Evolutionary conservation across 805 yeast genomes (phyloP).

Genomic region (Candida ovalis): DNA sequence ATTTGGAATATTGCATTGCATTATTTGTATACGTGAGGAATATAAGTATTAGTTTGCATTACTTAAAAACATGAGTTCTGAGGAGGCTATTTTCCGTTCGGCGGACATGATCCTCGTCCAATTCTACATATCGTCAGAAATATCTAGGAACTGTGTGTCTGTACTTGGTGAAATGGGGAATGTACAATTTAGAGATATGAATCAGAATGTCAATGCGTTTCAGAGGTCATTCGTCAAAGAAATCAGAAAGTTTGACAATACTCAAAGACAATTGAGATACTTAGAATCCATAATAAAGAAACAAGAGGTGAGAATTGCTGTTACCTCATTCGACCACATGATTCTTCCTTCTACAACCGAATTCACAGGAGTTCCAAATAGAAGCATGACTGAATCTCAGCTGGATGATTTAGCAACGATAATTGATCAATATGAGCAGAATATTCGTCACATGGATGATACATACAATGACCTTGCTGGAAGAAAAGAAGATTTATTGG

Average conservation of each 20-base stretch:
- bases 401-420: constrained; percentile 67
- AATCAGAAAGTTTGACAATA: constrained; percentile 75
- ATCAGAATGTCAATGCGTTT: constrained; percentile 73
- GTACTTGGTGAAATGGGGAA: constrained; percentile 82
- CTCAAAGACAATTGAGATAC: constrained; percentile 77
- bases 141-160: constrained; percentile 80
- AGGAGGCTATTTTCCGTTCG: constrained; percentile 41
- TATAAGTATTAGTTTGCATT: neutral
- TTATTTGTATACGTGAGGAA: neutral
- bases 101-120: constrained; percentile 97
- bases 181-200: constrained; percentile 87
- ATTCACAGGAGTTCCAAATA: constrained; percentile 4
- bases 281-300: constrained; percentile 47
- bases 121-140: constrained; percentile 86
- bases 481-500: constrained; percentile 58
- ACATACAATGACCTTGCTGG: constrained; percentile 59
- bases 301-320: constrained; percentile 37
- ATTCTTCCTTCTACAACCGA: constrained; percentile 16
- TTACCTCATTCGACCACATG: constrained; percentile 25
- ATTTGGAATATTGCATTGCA: neutral
- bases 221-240: constrained; percentile 91
- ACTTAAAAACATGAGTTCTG: constrained; percentile 14
- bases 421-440: constrained; percentile 61
- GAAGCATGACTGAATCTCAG: constrained; percentile 44
- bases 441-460: constrained; percentile 66